Base-by-base conservation (phyloP, 352 stramenopile species). In the Saprolegnia parasitica region DNA sequence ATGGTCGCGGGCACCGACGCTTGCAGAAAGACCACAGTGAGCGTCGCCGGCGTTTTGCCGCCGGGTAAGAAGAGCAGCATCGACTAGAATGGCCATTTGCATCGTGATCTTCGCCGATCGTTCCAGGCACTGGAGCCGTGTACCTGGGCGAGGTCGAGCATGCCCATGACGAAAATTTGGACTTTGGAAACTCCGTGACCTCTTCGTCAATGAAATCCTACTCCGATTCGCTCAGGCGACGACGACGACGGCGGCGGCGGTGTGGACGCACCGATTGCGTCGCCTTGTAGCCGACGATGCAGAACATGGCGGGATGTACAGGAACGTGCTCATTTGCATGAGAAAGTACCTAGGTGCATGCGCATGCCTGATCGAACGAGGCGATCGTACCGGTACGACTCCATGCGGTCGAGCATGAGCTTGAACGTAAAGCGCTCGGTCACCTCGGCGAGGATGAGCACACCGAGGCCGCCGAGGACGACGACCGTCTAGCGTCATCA, bases 261-360 rank as follows among this genome's bases (percentile, higher is more conserved):
- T 45, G 32, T 24, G 8, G 39, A 46, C 8, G 46, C 71, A 93
- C 87, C 40, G 87, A 78, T 65, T 90, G 87, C 4, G 87, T 79
- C 8, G 85, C 87, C 49, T 88, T 90, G 76, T 94, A 93, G 42
- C 86, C 87, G n/a, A 90, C 80, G 58, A 93, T 86, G 68, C 83
- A 92, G 65, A 95, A 95, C 67, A 93, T 76, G 86, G 84, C 42
- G 86, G 87, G 61, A 95, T 94, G 78, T 90, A 95, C 68, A 95
- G 70, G 52, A 95, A 94, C 47, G 84, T 95, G 79, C 90, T 92
- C 61, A 95, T 62, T 73, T 94, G 86, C 54, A 78, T 91, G 24
- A 95, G 75, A 76, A 95, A 93, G 73, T 95, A 95, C 73, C 86
- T 93, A 55, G 15, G 15, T 63, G 20, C n/a, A 5, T 18, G 20